Base-by-base conservation (phyloP, 805 yeast species). In the Maudiozyma serrabonitensis region DNA sequence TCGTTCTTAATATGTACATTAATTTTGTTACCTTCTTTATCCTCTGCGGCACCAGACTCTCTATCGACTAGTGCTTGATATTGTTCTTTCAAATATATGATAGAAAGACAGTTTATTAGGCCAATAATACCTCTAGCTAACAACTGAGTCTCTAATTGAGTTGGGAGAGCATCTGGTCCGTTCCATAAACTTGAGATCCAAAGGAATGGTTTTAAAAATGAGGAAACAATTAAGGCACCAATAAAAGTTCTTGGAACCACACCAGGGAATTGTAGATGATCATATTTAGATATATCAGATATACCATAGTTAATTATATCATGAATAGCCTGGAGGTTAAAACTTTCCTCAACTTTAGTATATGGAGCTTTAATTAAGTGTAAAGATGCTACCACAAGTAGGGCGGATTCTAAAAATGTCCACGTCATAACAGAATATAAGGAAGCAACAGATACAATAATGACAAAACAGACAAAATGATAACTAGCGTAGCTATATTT, bases 271-370 rank as follows among this genome's bases (percentile, higher is more conserved):
- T 72, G 65, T 7, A 72, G 53, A 63, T 91, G 98, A 61, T 91
- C 97, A 61, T 75, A 91, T 45, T 69, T 53, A 1, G 67, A 52
- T 1, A 75, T 15, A 52, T 67, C 67, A 23, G 51, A 54, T 2
- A 62, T 34, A 6, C 96, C 96, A 61, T 79, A 74, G 54, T 76
- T 75, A 46, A 87, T 54, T 41, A 89, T 72, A 59, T 91, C 97
- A 61, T 90, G 89, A 41, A 87, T 72, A 0, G 97, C 97, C 59
- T 91, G 97, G 43, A 87, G 71, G 57, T 83, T 87, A 73, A 91
- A 91, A 28, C 96, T 87, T 64, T 91, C 98, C 63, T 91, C 97
- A 0, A 91, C 96, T 67, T 91, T 91, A 1, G 97, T 84, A 66
- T 70, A 87, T 0, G 96, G 97, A 0, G 96, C 75, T 1, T 77